Base-by-base conservation (phyloP, 345 rosid genomes). In the Noccaea bulbosa region DNA sequence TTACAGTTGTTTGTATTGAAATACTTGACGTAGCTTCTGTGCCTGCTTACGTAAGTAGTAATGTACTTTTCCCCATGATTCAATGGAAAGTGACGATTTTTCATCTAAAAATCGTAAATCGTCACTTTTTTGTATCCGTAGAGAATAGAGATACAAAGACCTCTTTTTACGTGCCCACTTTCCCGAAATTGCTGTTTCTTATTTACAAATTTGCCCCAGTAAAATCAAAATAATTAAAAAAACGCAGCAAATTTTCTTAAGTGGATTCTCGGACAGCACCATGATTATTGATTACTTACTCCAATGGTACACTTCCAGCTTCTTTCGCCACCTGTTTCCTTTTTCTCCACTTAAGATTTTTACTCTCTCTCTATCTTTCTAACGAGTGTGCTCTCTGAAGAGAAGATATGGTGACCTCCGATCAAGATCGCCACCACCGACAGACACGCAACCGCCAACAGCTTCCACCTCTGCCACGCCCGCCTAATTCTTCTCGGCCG, bases 381-480 rank as follows among this genome's bases (percentile, higher is more conserved):
- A 16, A 35, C 62, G 37, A 56, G 30, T 40, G 27, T 35, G 24
- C 60, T 35, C 37, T 46, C 11, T 7, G 22, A 6, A 4, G 62
- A 41, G 68, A 37, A 57, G 60, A 39, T 47, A 57, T 76, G 75
- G 4, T 71, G 8, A 57, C n/a, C 57, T 70, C 79, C 55, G 70
- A 70, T 49, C 71, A 49, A 70, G 14, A 56, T 70, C 79, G 67
- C 5, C 84, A 81, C 72, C 80, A 65, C 51, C 86, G 82, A 33
- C 15, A 62, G 10, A 33, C 61, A 7, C 75, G 75, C 49, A 49
- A 76, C 60, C 79, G 71, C 14, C 54, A 32, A 3, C 72, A 40
- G 5, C 59, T 52, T 40, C 79, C 45, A 16, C 61, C 74, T 17
- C 38, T 20, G 7, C 72, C 72, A 4, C 58, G 57, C 30, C 77